A percentile compares a stretch with the other conserved stretches of the same genome.
Evolutionary conservation across 108 stramenopile species (phyloP).

Genomic region (Licmophora abbreviata): DNA sequence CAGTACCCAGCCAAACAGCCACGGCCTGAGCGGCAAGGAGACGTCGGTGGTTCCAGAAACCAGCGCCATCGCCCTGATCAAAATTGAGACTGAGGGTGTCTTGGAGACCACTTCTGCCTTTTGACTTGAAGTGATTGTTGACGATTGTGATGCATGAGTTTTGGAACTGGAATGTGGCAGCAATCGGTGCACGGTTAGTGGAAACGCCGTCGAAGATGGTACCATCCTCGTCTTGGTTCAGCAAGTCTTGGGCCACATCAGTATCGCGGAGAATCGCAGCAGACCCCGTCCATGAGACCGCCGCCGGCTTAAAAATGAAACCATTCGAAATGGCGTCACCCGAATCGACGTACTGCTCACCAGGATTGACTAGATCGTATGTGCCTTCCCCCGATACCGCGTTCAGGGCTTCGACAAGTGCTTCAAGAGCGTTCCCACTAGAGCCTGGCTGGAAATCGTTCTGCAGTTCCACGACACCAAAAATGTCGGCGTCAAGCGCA

Average conservation of each 20-base stretch:
- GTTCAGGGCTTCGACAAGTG: slow-evolving; percentile 17
- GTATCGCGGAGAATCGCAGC: slow-evolving; percentile 8
- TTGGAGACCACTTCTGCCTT: slow-evolving; percentile 10
- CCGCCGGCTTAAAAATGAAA: slow-evolving; percentile 14
- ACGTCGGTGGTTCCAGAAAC: slow-evolving; percentile 18
- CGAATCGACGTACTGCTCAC: slow-evolving; percentile 8
- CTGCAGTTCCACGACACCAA: slow-evolving; percentile 20
- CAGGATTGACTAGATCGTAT: slow-evolving; percentile 22
- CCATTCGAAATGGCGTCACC: slow-evolving; percentile 28
- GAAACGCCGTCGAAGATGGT: too few relatives aligned
- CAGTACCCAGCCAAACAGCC: slow-evolving; percentile 15
- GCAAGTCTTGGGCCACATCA: not conserved
- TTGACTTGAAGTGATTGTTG: slow-evolving; percentile 34
- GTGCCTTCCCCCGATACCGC: not conserved
- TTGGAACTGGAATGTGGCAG: slow-evolving; percentile 8
- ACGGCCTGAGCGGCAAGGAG: slow-evolving; percentile 14
- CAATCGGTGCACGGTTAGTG: slow-evolving; percentile 15
- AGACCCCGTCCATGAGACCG: slow-evolving; percentile 5
- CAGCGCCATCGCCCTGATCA: slow-evolving; percentile 22
- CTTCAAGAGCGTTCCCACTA: slow-evolving; percentile 11
- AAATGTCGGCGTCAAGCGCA: slow-evolving; percentile 22
- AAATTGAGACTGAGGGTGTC: slow-evolving; percentile 10
- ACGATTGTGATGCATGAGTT: slow-evolving; percentile 16
- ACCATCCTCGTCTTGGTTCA: too few relatives aligned
- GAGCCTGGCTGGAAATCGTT: slow-evolving; percentile 4